These are phyloP conservation scores for Bisporella sp. DNA, from an alignment of 2,329 filamentous ascomycete species.

Conservation along the genomic window DNA sequence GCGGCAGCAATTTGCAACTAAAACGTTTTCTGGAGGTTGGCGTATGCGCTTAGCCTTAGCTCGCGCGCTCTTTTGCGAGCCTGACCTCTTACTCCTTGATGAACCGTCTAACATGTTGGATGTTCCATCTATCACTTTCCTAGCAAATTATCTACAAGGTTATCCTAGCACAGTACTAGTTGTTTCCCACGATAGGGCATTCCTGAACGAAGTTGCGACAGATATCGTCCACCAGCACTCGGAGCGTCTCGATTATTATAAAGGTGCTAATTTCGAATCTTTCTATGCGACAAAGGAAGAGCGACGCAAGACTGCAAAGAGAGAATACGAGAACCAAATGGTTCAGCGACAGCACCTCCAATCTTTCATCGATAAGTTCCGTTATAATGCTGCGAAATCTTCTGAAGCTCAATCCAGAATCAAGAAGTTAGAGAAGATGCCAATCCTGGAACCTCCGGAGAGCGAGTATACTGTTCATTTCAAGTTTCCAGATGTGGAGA, in stretches of 20 bases:
- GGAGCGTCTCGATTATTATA: conserved; percentile 96
- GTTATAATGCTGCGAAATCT: conserved; percentile 97
- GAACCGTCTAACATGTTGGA: conserved; percentile 99
- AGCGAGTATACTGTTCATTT: conserved; percentile 94
- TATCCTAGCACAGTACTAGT: conserved; percentile 95
- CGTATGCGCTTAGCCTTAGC: conserved; percentile 95
- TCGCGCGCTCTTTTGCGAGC: conserved; percentile 94
- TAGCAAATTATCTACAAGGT: conserved; percentile 86
- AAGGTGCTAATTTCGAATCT: conserved; percentile 91
- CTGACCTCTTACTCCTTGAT: conserved; percentile 90
- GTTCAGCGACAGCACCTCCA: conserved; percentile 86
- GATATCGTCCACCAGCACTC: conserved; percentile 99
- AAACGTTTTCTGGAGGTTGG: conserved; percentile 99
- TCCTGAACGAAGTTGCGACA: conserved; percentile 97
- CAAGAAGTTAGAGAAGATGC: conserved; percentile 98
- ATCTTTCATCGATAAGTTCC: conserved; percentile 98
- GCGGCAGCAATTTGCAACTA: conserved; percentile 86
- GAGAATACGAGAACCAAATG: conserved; percentile 99
- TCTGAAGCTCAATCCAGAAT: conserved; percentile 97
- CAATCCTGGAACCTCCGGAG: conserved; percentile 82
- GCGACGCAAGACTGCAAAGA: conserved; percentile 89
- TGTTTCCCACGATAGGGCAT: conserved; percentile 97
- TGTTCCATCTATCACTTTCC: conserved; percentile 97
- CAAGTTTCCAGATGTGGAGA: conserved; percentile 95
- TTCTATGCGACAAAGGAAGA: conserved; percentile 98